Conservation (phyloP, 2,329 filamentous ascomycete species). For the Fusarium paranaense region DNA sequence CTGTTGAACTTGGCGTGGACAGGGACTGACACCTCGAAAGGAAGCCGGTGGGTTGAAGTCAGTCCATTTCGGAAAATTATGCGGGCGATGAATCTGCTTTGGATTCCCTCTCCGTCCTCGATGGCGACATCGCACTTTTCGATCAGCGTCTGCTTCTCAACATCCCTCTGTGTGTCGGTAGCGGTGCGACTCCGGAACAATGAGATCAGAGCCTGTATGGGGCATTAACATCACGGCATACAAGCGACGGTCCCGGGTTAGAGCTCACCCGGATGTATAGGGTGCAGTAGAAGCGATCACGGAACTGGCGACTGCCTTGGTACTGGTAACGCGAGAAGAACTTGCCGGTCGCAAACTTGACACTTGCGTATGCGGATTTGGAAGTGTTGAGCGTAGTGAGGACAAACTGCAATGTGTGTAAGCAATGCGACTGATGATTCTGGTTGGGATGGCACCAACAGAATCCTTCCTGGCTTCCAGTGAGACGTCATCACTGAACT, state of each 20-base stretch:
- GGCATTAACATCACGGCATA: neutral
- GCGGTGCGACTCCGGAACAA: slow-evolving; percentile 76
- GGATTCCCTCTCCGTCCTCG: slow-evolving; percentile 76
- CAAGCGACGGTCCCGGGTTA: neutral
- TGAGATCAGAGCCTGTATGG: slow-evolving; percentile 71
- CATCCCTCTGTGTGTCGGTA: slow-evolving; percentile 66
- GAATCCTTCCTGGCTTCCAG: slow-evolving; percentile 78
- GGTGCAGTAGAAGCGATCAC: slow-evolving; percentile 77
- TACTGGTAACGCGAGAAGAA: slow-evolving; percentile 83
- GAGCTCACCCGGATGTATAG: slow-evolving; percentile 75
- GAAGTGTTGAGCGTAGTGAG: slow-evolving; percentile 83
- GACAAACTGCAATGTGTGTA: slow-evolving; percentile 64
- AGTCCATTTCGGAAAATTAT: slow-evolving; percentile 81
- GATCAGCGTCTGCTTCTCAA: slow-evolving; percentile 76
- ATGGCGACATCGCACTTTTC: slow-evolving; percentile 81
- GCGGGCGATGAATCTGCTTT: slow-evolving; percentile 80
- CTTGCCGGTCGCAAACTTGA: slow-evolving; percentile 72
- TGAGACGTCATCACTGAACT: slow-evolving; percentile 83
- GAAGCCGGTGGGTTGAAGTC: slow-evolving; percentile 80
- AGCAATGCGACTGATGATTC: neutral
- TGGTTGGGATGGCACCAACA: slow-evolving; percentile 53
- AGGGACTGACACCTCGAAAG: slow-evolving; percentile 79
- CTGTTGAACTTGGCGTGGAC: slow-evolving; percentile 81
- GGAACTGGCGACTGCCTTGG: slow-evolving; percentile 62
- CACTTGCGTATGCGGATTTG: slow-evolving; percentile 82